Conservation (phyloP, 768 basidiomycete genomes). For the Phaeolepiota aurea region DNA sequence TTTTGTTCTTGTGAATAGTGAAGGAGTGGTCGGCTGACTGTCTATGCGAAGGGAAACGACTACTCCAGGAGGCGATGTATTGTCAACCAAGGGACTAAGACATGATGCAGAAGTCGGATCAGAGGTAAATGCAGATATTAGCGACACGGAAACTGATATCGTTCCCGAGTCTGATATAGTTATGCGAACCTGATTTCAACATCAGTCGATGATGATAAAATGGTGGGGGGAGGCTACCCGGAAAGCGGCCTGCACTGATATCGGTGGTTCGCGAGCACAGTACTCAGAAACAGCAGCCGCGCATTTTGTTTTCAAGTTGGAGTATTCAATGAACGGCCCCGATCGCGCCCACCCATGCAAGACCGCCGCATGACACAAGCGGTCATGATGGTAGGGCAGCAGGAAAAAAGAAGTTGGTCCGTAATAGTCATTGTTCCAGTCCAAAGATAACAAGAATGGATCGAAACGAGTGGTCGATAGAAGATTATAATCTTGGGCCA, state of each 20-base stretch:
- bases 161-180: conserved; percentile 30
- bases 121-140: conserved; percentile 19
- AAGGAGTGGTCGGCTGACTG: conserved; percentile 39
- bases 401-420: conserved; percentile 54
- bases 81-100: conserved; percentile 23
- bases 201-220: too few relatives aligned
- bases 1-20: conserved; percentile 59
- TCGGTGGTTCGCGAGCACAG: conserved; percentile 11
- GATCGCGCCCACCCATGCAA: conserved; percentile 43
- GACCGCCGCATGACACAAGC: conserved; percentile 42
- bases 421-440: conserved; percentile 55
- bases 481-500: conserved; percentile 17
- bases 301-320: conserved; percentile 34
- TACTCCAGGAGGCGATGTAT: conserved; percentile 8
- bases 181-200: conserved; percentile 50
- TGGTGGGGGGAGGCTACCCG: too few relatives aligned
- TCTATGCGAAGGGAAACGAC: conserved; percentile 48
- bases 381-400: conserved; percentile 50
- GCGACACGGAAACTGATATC: conserved; percentile 24
- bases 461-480: conserved; percentile 59
- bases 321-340: conserved; percentile 25
- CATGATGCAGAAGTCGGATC: conserved; percentile 31
- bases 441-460: conserved; percentile 26
- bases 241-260: too few relatives aligned
- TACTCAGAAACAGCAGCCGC: conserved; percentile 28